Percentiles rank a stretch among this genome's conserved stretches.
Evolutionary conservation across 2,329 filamentous ascomycete species (phyloP).

Genomic region (Lasiodiplodia theobromae): DNA sequence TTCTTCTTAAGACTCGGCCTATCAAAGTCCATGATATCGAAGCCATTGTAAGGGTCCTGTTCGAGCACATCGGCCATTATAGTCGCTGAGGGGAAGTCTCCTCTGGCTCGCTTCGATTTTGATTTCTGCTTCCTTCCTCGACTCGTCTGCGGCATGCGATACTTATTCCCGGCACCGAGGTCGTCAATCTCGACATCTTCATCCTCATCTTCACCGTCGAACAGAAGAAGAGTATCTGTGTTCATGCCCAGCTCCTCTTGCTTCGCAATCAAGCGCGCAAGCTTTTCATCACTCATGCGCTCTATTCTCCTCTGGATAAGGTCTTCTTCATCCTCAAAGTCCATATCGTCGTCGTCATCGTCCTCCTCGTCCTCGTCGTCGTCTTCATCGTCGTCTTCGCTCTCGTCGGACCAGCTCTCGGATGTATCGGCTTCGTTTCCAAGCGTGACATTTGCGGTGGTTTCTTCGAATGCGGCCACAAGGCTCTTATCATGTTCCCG

Average conservation of each 20-base stretch:
- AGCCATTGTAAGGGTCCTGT: slow-evolving; percentile 68
- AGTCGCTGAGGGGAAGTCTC: slow-evolving; percentile 60
- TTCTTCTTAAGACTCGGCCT: slow-evolving; percentile 71
- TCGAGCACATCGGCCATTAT: slow-evolving; percentile 66
- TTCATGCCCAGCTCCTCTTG: slow-evolving; percentile 70
- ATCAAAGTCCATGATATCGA: slow-evolving; percentile 87
- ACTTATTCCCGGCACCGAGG: neutral
- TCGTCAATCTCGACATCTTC: slow-evolving; percentile 36
- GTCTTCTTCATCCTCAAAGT: slow-evolving; percentile 51
- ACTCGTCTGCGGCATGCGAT: neutral
- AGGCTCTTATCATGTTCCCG: slow-evolving; percentile 37
- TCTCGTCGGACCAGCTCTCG: slow-evolving; percentile 37
- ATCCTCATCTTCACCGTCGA: slow-evolving; percentile 56
- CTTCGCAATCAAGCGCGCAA: slow-evolving; percentile 67
- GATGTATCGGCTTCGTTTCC: slow-evolving; percentile 33
- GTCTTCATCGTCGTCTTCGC: slow-evolving; percentile 42
- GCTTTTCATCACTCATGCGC: slow-evolving; percentile 64
- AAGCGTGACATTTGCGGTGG: slow-evolving; percentile 34
- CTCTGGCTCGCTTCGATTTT: slow-evolving; percentile 2
- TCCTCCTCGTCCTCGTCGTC: slow-evolving; percentile 50
- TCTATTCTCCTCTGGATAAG: slow-evolving; percentile 49
- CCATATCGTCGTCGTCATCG: slow-evolving; percentile 48
- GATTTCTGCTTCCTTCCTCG: slow-evolving; percentile 15
- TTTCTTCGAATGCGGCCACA: slow-evolving; percentile 39
- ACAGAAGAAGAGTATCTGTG: slow-evolving; percentile 65